phyloP scores from a whole-genome alignment of 345 rosid genomes.

The Moringa oleifera region DNA sequence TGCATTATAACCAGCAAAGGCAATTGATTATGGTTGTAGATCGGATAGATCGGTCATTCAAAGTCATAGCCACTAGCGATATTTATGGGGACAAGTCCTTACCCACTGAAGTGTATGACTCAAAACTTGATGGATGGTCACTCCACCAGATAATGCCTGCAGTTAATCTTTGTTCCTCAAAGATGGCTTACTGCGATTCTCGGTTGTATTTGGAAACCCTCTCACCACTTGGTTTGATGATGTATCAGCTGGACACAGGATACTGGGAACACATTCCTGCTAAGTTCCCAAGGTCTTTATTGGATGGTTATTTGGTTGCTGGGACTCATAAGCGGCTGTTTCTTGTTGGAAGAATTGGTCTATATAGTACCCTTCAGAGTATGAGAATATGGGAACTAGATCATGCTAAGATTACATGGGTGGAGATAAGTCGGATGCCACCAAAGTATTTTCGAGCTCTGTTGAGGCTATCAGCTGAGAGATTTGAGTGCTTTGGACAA shows the following conservation, averaged over 20 bases:
- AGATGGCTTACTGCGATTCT: slow-evolving; percentile 94
- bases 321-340: slow-evolving; percentile 86
- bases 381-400: slow-evolving; percentile 99
- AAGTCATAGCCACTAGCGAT: slow-evolving; percentile 88
- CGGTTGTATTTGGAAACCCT: slow-evolving; percentile 86
- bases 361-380: slow-evolving; percentile 87
- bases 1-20: slow-evolving; percentile 86
- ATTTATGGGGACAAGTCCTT: slow-evolving; percentile 78
- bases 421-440: slow-evolving; percentile 94
- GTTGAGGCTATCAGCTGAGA: slow-evolving; percentile 89
- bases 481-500: slow-evolving; percentile 96
- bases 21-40: slow-evolving; percentile 87
- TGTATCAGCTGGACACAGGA: slow-evolving; percentile 76
- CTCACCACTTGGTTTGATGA: slow-evolving; percentile 94
- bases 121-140: slow-evolving; percentile 68
- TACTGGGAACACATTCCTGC: slow-evolving; percentile 94
- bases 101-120: slow-evolving; percentile 92
- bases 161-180: slow-evolving; percentile 87
- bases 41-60: slow-evolving; percentile 65
- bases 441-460: slow-evolving; percentile 83
- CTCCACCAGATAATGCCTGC: slow-evolving; percentile 94
- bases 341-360: slow-evolving; percentile 93
- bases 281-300: slow-evolving; percentile 80
- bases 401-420: slow-evolving; percentile 71
- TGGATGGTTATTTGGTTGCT: slow-evolving; percentile 94